Evolutionary conservation across 768 basidiomycete species (phyloP).

Genomic region (Hygrophoropsis aurantiaca): DNA sequence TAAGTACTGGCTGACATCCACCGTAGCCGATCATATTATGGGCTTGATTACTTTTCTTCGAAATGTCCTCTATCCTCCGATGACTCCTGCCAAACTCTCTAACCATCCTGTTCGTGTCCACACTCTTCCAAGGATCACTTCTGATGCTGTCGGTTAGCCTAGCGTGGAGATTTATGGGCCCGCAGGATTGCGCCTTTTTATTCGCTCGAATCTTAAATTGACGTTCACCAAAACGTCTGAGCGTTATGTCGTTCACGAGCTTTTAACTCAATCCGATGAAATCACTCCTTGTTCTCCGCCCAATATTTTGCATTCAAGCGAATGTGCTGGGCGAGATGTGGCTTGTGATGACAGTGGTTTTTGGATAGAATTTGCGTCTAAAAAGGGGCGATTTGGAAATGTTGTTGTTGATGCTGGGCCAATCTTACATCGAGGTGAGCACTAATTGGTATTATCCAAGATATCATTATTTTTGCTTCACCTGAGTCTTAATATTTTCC

Average conservation of each 20-base stretch:
- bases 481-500: not conserved
- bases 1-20: not conserved
- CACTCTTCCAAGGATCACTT: slow-evolving; percentile 1
- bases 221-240: slow-evolving; percentile 62
- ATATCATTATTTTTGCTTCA: slow-evolving; percentile 1
- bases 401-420: slow-evolving; percentile 72
- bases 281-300: slow-evolving; percentile 48
- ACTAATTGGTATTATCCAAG: not conserved
- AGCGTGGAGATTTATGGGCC: slow-evolving; percentile 78
- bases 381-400: slow-evolving; percentile 37
- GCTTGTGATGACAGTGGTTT: slow-evolving; percentile 53
- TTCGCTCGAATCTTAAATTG: slow-evolving; percentile 69
- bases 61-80: slow-evolving; percentile 52
- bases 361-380: slow-evolving; percentile 58
- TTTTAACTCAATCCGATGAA: slow-evolving; percentile 57
- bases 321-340: slow-evolving; percentile 63
- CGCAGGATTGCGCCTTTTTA: slow-evolving; percentile 70
- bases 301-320: slow-evolving; percentile 58
- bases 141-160: slow-evolving; percentile 14
- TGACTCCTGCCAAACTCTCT: slow-evolving; percentile 15
- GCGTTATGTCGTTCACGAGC: slow-evolving; percentile 76
- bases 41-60: slow-evolving; percentile 70
- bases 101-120: slow-evolving; percentile 10
- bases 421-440: slow-evolving; percentile 71
- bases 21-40: slow-evolving; percentile 69